phyloP scores from a whole-genome alignment of 345 rosid genomes.

The Eucalyptus grandis region DNA sequence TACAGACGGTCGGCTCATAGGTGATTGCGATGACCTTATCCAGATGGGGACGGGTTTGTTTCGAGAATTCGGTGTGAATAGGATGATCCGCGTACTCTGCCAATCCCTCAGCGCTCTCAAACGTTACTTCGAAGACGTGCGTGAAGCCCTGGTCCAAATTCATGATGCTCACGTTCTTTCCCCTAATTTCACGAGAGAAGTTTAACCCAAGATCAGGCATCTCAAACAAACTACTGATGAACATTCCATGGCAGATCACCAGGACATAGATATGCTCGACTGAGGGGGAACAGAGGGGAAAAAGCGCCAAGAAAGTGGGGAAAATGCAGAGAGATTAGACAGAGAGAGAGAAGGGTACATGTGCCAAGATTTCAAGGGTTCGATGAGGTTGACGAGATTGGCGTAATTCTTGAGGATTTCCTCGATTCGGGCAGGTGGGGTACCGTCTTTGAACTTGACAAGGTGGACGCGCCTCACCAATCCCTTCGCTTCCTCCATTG shows the following conservation, averaged over 20 bases:
- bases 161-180: conserved; percentile 57
- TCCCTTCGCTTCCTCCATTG: conserved; percentile 57
- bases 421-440: conserved; percentile 18
- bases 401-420: conserved; percentile 47
- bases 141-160: conserved; percentile 80
- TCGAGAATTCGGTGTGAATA: conserved; percentile 46
- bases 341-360: conserved; percentile 14
- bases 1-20: conserved; percentile 40
- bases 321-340: neutral
- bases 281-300: neutral
- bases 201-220: neutral
- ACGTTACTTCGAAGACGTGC: conserved; percentile 58
- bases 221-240: neutral
- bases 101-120: conserved; percentile 54
- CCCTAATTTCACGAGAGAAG: conserved; percentile 19
- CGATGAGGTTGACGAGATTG: conserved; percentile 53
- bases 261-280: neutral
- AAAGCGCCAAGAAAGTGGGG: too few relatives aligned
- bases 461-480: conserved; percentile 53
- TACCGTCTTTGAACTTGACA: conserved; percentile 57
- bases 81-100: conserved; percentile 62
- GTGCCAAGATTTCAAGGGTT: conserved; percentile 73
- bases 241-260: neutral
- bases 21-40: conserved; percentile 54
- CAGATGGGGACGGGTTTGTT: conserved; percentile 9